Evolutionary conservation across 495 filamentous ascomycete genomes (phyloP).

Genomic region (Cercophora sp.): DNA sequence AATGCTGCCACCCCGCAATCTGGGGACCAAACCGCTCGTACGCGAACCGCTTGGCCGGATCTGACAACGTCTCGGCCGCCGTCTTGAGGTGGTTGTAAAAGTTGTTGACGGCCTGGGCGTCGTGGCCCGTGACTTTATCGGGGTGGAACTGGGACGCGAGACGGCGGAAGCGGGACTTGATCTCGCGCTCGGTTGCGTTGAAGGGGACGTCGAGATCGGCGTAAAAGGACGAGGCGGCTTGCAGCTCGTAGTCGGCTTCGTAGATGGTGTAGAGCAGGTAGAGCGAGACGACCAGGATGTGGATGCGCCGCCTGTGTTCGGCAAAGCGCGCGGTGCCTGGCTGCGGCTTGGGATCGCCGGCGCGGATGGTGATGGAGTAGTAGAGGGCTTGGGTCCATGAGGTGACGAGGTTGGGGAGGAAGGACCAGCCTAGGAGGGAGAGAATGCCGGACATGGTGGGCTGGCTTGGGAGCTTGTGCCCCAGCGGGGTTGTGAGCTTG

Average conservation of each 20-base stretch:
- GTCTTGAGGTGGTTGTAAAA: constrained; percentile 79
- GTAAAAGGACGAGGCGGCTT: constrained; percentile 70
- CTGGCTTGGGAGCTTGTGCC: too few species aligned
- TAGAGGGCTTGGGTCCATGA: constrained; percentile 74
- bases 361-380: constrained; percentile 87
- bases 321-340: constrained; percentile 65
- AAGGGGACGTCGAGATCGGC: constrained; percentile 63
- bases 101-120: constrained; percentile 31
- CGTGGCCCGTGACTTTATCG: constrained; percentile 58
- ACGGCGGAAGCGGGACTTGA: constrained; percentile 82
- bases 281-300: constrained; percentile 70
- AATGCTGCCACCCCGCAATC: constrained; percentile 56
- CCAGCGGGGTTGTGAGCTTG: too few species aligned
- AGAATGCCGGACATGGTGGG: constrained; percentile 53
- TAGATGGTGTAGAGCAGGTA: constrained; percentile 94
- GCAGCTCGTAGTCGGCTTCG: constrained; percentile 81
- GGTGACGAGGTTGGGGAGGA: constrained; percentile 76
- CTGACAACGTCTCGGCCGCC: constrained; percentile 76
- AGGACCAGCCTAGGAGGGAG: constrained; percentile 74
- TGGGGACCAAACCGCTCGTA: constrained; percentile 90
- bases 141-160: constrained; percentile 84
- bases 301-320: constrained; percentile 73
- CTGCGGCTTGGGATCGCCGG: constrained; percentile 75
- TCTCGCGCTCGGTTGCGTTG: constrained; percentile 63
- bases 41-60: constrained; percentile 78